phyloP scores from a whole-genome alignment of 2,329 filamentous ascomycete genomes.

The Talaromyces sp. region DNA sequence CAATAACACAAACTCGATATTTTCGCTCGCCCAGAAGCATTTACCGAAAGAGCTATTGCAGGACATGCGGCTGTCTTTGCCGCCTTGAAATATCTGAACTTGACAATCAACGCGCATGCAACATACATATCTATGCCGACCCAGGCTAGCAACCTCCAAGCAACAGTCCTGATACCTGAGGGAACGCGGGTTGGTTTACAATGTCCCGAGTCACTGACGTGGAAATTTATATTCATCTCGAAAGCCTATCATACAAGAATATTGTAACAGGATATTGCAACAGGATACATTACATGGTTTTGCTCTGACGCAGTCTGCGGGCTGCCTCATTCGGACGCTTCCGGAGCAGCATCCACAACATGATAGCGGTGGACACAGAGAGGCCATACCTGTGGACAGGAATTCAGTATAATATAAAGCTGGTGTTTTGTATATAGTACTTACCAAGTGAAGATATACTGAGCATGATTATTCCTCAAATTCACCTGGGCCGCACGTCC shows the following conservation, averaged over 20 bases:
- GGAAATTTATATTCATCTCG: neutral
- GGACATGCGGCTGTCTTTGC: conserved; percentile 55
- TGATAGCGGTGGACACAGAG: conserved; percentile 77
- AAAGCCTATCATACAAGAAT: conserved; percentile 7
- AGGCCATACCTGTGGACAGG: conserved; percentile 68
- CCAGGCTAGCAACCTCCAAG: neutral
- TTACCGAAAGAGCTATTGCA: conserved; percentile 78
- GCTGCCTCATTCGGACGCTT: conserved; percentile 72
- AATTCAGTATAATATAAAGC: neutral
- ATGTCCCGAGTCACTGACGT: neutral
- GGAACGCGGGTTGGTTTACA: neutral
- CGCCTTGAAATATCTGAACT: conserved; percentile 21
- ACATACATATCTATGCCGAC: neutral
- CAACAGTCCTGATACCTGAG: neutral
- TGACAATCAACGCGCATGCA: neutral
- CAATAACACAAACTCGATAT: conserved; percentile 65
- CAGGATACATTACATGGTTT: conserved; percentile 57
- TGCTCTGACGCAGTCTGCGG: conserved; percentile 70
- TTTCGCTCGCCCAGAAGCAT: conserved; percentile 78
- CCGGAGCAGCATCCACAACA: conserved; percentile 93
- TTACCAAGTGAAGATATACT: conserved; percentile 99
- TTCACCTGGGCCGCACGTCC: conserved; percentile 85
- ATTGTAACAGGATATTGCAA: conserved; percentile 10
- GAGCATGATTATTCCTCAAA: conserved; percentile 90
- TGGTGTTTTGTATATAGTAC: conserved; percentile 23